Evolutionary conservation across 202 grass and related monocot genomes (phyloP).

Genomic region (Dendrocalamus latiflorus): DNA sequence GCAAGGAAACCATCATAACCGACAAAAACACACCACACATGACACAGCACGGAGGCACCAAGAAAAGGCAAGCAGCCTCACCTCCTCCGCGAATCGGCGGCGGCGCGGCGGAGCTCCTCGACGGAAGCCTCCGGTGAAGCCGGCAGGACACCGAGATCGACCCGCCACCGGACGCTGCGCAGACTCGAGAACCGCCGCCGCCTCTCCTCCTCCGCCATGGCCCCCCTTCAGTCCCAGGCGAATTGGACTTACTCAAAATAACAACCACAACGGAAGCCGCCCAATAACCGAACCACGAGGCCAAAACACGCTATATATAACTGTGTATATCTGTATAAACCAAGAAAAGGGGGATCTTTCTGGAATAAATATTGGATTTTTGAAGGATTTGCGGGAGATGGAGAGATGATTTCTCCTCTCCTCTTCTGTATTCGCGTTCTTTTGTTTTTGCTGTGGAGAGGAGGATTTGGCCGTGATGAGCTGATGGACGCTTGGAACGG

Average conservation of each 20-base stretch:
- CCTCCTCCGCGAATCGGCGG: slow-evolving; percentile 84
- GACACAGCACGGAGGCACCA: neutral
- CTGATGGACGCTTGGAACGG: neutral
- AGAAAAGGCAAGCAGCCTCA: slow-evolving; percentile 24
- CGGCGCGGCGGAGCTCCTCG: slow-evolving; percentile 64
- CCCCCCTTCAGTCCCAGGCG: slow-evolving; percentile 19
- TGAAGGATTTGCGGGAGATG: slow-evolving; percentile 1
- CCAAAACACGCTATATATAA: slow-evolving; percentile 32
- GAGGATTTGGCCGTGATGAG: slow-evolving; percentile 11
- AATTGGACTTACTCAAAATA: slow-evolving; percentile 35
- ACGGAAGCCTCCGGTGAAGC: slow-evolving; percentile 55
- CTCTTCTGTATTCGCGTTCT: slow-evolving; percentile 22
- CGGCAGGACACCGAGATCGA: slow-evolving; percentile 83
- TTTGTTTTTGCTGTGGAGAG: too few species aligned
- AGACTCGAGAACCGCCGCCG: slow-evolving; percentile 64
- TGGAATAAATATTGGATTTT: slow-evolving; percentile 21
- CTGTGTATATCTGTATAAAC: slow-evolving; percentile 27
- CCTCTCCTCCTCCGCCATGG: slow-evolving; percentile 43
- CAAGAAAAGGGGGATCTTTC: slow-evolving; percentile 52
- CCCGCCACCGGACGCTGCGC: slow-evolving; percentile 83
- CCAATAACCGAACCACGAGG: slow-evolving; percentile 20
- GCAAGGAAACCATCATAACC: neutral
- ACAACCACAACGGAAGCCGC: slow-evolving; percentile 13
- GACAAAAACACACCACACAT: slow-evolving; percentile 7
- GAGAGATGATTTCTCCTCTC: slow-evolving; percentile 27